Conservation (phyloP, 2,329 filamentous ascomycete genomes). For the Harringtonia aguacate region DNA sequence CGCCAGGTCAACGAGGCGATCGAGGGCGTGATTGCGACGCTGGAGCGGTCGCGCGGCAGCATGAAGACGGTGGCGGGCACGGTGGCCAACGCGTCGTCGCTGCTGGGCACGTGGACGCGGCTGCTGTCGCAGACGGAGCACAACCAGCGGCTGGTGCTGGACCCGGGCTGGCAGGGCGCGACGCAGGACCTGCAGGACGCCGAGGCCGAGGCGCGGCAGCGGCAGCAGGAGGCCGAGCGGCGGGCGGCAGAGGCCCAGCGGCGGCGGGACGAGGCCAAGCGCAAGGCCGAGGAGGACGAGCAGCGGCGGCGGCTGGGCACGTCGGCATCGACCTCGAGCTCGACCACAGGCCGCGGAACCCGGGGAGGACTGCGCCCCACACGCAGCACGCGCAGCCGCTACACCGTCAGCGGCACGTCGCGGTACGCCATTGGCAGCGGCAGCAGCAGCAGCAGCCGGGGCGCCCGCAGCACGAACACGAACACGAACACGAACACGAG, state of each 20-base stretch:
- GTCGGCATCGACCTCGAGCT: constrained; percentile 2
- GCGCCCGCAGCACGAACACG: neutral
- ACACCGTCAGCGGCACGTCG: constrained; percentile 5
- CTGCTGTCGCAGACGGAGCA: constrained; percentile 97
- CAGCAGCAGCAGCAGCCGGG: constrained; percentile 1
- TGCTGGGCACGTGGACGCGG: constrained; percentile 91
- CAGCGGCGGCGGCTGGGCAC: constrained; percentile 28
- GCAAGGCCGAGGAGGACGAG: constrained; percentile 53
- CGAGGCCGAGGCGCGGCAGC: constrained; percentile 48
- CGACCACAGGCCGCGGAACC: constrained; percentile 1
- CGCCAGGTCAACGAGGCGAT: constrained; percentile 81
- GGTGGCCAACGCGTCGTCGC: constrained; percentile 74
- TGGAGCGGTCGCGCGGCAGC: constrained; percentile 63
- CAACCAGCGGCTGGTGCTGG: constrained; percentile 83
- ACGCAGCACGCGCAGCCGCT: constrained; percentile 1
- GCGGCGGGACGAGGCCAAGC: constrained; percentile 58
- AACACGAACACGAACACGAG: constrained; percentile 1
- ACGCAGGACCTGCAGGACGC: constrained; percentile 78
- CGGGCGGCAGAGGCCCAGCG: constrained; percentile 69
- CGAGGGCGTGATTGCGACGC: constrained; percentile 61
- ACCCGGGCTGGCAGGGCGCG: constrained; percentile 82
- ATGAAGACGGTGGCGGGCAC: constrained; percentile 84
- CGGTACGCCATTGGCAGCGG: neutral
- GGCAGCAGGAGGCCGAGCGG: constrained; percentile 68
- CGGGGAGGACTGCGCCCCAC: constrained; percentile 1